Evolutionary conservation across 2,329 filamentous ascomycete genomes (phyloP).

Genomic region (Lasiodiplodia hormozganensis): DNA sequence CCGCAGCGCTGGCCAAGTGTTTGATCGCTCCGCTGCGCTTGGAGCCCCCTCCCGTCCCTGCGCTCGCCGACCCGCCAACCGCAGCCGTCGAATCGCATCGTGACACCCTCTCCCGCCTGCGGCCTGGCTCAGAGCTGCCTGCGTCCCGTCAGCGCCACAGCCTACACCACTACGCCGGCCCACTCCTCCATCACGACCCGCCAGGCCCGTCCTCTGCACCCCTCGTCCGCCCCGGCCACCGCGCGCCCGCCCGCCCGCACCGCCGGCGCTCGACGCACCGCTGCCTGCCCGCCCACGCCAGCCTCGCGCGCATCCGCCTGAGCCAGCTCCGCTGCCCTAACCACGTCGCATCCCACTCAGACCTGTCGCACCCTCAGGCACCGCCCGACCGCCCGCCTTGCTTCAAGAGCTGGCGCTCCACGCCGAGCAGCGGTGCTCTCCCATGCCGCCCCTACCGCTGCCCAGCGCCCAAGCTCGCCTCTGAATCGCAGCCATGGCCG

Average conservation of each 20-base stretch:
- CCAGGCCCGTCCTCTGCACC: constrained; percentile 1
- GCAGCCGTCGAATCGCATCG: constrained; percentile 27
- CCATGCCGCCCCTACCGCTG: constrained; percentile 30
- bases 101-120: constrained; percentile 24
- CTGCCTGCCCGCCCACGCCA: constrained; percentile 13
- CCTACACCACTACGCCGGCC: constrained; percentile 17
- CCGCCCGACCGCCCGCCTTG: constrained; percentile 5
- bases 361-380: constrained; percentile 2
- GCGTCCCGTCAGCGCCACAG: constrained; percentile 28
- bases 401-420: constrained; percentile 23
- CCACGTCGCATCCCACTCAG: constrained; percentile 16
- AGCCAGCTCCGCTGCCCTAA: neutral
- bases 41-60: constrained; percentile 21
- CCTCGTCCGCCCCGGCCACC: constrained; percentile 4
- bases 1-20: constrained; percentile 24
- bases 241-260: constrained; percentile 6
- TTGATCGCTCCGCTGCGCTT: constrained; percentile 26
- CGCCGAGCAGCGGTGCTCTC: constrained; percentile 27
- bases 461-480: constrained; percentile 28
- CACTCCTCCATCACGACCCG: constrained; percentile 10
- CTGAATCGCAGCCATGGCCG: constrained; percentile 55
- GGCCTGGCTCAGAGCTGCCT: constrained; percentile 25
- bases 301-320: constrained; percentile 14
- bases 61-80: constrained; percentile 25
- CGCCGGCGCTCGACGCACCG: constrained; percentile 16